phyloP scores from a whole-genome alignment of 176 grass and related monocot species.

The Eremochloa ophiuroides region DNA sequence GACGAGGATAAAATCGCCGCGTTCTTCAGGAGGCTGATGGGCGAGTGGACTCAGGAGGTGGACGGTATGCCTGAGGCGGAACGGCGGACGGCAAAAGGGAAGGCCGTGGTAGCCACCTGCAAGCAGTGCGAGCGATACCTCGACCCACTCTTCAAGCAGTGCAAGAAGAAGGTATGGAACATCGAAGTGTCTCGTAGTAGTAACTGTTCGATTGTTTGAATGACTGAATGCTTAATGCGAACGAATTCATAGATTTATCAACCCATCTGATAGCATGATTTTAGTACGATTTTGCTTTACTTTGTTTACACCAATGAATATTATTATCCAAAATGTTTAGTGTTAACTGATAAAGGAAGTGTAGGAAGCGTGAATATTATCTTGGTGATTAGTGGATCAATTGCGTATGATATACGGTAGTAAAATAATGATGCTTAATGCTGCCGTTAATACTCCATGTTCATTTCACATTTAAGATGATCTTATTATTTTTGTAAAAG shows the following conservation, averaged over 20 bases:
- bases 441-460: background rate
- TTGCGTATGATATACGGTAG: background rate
- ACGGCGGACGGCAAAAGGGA: slow-evolving; percentile 68
- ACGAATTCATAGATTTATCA: background rate
- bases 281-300: too few relatives aligned
- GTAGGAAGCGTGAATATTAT: background rate
- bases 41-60: slow-evolving; percentile 63
- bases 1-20: slow-evolving; percentile 72
- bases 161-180: slow-evolving; percentile 57
- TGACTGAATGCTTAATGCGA: background rate
- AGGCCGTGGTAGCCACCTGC: slow-evolving; percentile 60
- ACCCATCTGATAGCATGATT: background rate
- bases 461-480: background rate
- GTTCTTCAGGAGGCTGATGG: slow-evolving; percentile 68
- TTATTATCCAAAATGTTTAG: background rate
- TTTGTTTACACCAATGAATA: background rate
- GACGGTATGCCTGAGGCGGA: slow-evolving; percentile 64
- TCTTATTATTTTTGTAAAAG: background rate
- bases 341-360: background rate
- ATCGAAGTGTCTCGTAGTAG: background rate
- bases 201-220: too few relatives aligned
- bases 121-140: slow-evolving; percentile 80
- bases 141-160: slow-evolving; percentile 67
- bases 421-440: background rate
- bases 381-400: background rate